Evolutionary conservation across 345 rosid species (phyloP), one percentile per base, ranked within the genome.

Genomic region (Bruguiera parviflora): DNA sequence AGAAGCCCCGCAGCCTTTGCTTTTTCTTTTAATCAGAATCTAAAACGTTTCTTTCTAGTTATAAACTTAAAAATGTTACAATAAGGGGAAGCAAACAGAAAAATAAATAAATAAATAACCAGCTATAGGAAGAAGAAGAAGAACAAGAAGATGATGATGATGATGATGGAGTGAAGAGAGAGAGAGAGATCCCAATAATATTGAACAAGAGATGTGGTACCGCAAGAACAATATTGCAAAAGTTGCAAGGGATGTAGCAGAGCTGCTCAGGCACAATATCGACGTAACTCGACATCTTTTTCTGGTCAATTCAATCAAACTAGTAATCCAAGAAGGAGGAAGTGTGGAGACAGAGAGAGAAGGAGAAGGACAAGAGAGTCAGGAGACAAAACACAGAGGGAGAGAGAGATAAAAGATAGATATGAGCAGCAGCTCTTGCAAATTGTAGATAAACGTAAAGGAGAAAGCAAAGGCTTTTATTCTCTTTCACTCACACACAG

Each of bases 201-300:
- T 55, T 25, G 27, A 56, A 66, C n/a, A 63, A 24, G 59, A 56
- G 25, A 10, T n/a, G 4, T 8, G 28, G 11, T 84, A 94, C 98
- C 97, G 96, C 98, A 69, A 94, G 98, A 81, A 94, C 91, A 69
- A 91, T 88, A 82, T 86, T 91, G 97, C 98, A 94, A 77, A 87
- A 94, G 91, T 89, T 91, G 90, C 98, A 94, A 75, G 96, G 98
- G 90, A 94, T 89, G 83, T 94, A 94, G 87, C 98, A 91, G 79
- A 94, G 92, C 72, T 94, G 95, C 80, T 94, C 97, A 61, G 96
- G 75, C 53, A 73, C 74, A 35, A 1, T 71, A 61, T 77, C 81
- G 25, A 73, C 22, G 74, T 67, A 64, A 77, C 63, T 72, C 25
- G 80, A 72, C 80, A 84, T 87, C 63, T 68, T 77, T 64, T 70